Base-by-base conservation (phyloP, 2,329 filamentous ascomycete species). In the Verticillium tricorpus region DNA sequence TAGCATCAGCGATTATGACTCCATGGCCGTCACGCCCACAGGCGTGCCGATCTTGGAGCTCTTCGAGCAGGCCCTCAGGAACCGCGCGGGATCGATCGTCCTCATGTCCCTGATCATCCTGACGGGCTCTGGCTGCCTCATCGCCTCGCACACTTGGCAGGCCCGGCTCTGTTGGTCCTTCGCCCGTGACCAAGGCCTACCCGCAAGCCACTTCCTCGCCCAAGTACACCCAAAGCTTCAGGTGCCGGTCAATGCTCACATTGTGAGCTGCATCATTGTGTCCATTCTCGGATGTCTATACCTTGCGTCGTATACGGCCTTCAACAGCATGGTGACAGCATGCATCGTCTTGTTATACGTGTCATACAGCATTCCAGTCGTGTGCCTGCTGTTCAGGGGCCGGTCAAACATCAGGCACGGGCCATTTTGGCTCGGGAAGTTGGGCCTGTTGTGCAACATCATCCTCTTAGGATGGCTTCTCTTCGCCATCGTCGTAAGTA, bases 1-100 rank as follows among this genome's bases (percentile, higher is more conserved):
- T 60, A 62, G 69, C 59, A 69, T 64, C 5, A 63, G 63, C 8
- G 66, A 69, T 17, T 54, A 69, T 15, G 64, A 66, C 14, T 61
- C 63, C 1, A 57, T 64, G 35, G 57, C 25, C 1, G 35, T 6
- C 11, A 8, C 15, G 19, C 35, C 8, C 1, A 3, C 4, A 12
- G 60, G 61, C 1, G 37, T 59, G 1, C 63, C 63, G 2, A 63
- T 64, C 3, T 55, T 64, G 0, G 63, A 63, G 25, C 60, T 64
- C 5, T 64, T 61, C 58, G 57, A 58, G 4, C 61, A 64, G n/a
- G 61, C 61, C 2, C 60, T 59, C 4, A 50, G 61, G 0, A 60
- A 58, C 0, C 35, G 40, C 28, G 61, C 37, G n/a, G 61, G 56
- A 1, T 58, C 61, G 22, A 63, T 57, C 1, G 54, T 28, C 1